Evolutionary conservation across 768 basidiomycete genomes (phyloP).

Genomic region (Mycena amicta): DNA sequence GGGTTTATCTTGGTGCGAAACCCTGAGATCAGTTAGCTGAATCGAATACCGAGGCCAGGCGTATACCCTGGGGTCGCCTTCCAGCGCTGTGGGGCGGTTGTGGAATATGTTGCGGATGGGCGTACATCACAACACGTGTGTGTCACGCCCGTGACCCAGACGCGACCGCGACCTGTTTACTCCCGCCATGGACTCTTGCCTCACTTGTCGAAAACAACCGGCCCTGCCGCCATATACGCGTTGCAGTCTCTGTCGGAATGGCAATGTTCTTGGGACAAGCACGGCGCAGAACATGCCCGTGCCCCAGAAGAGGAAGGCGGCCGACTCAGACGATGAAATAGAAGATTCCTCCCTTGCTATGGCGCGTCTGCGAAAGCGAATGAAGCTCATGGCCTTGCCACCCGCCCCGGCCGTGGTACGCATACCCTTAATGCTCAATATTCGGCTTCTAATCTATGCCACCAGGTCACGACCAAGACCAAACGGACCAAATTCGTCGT

Average conservation of each 20-base stretch:
- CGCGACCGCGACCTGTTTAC: background rate
- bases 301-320: background rate
- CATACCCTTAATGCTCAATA: too few species aligned
- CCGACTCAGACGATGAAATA: background rate
- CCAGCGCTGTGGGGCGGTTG: conserved; percentile 75
- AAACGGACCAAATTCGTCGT: background rate
- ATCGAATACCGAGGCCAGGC: too few species aligned
- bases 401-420: background rate
- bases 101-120: conserved; percentile 56
- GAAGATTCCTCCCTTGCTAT: background rate
- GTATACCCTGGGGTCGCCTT: conserved; percentile 47
- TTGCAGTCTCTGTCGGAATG: background rate
- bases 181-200: background rate
- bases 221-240: background rate
- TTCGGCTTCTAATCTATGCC: too few species aligned
- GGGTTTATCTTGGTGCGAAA: conserved; percentile 84
- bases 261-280: background rate
- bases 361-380: background rate
- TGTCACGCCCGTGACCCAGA: background rate
- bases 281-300: background rate
- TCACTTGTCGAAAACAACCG: background rate
- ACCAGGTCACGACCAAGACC: background rate
- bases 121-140: conserved; percentile 37
- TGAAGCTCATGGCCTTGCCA: background rate
- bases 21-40: too few species aligned